Evolutionary conservation across 192 early-diverging fungal species (phyloP), one percentile per base, ranked within the genome.

Genomic region (Dissophora globulifera): DNA sequence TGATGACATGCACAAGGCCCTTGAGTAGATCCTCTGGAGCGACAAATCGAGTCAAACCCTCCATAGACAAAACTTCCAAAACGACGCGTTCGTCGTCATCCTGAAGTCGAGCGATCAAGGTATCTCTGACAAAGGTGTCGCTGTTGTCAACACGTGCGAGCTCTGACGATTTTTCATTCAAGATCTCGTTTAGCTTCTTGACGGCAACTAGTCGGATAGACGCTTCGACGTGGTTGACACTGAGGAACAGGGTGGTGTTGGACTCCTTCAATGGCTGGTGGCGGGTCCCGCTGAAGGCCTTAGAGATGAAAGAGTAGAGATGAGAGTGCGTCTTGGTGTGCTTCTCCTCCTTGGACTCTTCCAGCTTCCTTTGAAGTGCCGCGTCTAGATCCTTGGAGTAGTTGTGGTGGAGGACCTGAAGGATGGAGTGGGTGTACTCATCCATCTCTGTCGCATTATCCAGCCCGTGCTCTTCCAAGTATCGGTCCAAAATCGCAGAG

Each of bases 191-290:
- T 33, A 96, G 67, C 51, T 88, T 89, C 58, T 89, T 85, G 17
- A 93, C 69, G 16, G 90, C 93, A 6, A 92, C 58, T 26, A 93
- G 72, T 10, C 95, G 86, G 22, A 94, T 85, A 13, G 85, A 82
- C 0, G 85, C 55, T 19, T 95, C 87, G 1, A 86, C 81, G 54
- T 93, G 91, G 53, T 92, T 87, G 49, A 97, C 80, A 81, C 91
- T 90, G 50, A 96, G 84, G 61, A 85, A 96, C 22, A 97, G 75
- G 4, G 93, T 94, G 1, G 93, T 94, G 48, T 87, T 86, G 5
- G 87, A 83, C 42, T 90, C 88, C 56, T 86, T 81, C 13, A 95
- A 69, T 2, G 89, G 62, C 58, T 90, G 83, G 57, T 86, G 84
- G 7, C 82, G 78, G 17, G 67, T 79, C 42, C 89, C 90, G 25